Conservation (phyloP, 2,329 filamentous ascomycete species). For the Penicillium sp. region DNA sequence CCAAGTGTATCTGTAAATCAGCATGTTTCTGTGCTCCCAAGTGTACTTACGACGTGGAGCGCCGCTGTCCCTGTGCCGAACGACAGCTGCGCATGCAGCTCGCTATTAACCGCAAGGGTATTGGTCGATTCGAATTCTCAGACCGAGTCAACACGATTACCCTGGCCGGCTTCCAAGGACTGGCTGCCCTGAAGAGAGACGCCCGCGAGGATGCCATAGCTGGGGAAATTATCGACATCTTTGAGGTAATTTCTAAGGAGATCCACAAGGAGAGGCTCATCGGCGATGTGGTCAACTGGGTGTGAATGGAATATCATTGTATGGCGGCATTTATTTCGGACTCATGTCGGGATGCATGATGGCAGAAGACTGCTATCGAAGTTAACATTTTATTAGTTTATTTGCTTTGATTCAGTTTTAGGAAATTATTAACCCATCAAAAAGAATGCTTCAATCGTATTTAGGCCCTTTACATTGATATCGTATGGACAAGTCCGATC, state of each 20-base stretch:
- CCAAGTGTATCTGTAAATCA: conserved; percentile 38
- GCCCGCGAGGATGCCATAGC: conserved; percentile 21
- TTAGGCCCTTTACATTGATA: too few species aligned
- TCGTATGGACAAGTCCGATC: too few species aligned
- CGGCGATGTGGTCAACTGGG: neutral
- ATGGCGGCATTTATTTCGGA: neutral
- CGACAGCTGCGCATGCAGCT: conserved; percentile 34
- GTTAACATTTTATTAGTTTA: neutral
- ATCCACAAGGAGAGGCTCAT: conserved; percentile 29
- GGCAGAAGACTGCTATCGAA: too few species aligned
- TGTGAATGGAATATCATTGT: neutral
- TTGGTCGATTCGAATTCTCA: conserved; percentile 17
- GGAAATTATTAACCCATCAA: neutral
- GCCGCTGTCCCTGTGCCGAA: conserved; percentile 37
- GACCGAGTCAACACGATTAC: conserved; percentile 30
- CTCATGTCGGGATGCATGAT: neutral
- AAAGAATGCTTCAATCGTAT: neutral
- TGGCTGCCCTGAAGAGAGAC: conserved; percentile 27
- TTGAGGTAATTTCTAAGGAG: conserved; percentile 31
- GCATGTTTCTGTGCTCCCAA: conserved; percentile 34
- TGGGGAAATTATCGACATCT: conserved; percentile 25
- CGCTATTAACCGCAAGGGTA: conserved; percentile 18
- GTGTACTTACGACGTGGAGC: conserved; percentile 34
- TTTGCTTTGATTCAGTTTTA: neutral
- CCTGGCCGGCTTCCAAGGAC: conserved; percentile 32